Evolutionary conservation across 2,329 filamentous ascomycete species (phyloP), one percentile per base, ranked within the genome.

Genomic region (Stenocarpella maydis): DNA sequence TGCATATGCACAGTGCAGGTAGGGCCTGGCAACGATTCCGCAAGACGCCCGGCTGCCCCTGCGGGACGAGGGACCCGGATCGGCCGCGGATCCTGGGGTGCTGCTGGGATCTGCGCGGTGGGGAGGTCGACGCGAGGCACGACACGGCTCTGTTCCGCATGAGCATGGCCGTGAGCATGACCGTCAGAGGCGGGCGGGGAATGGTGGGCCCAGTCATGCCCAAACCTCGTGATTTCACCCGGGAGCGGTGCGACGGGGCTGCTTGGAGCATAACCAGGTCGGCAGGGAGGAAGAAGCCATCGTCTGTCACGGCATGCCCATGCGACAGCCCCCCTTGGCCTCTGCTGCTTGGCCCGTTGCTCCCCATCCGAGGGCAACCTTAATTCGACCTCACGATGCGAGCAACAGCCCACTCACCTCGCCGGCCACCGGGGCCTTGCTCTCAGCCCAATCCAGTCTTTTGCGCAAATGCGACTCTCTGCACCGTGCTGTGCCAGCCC

Each of bases 311-410:
- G n/a, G n/a, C n/a, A n/a, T n/a, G n/a, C n/a, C n/a, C n/a, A n/a
- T n/a, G n/a, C n/a, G n/a, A n/a, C n/a, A n/a, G n/a, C n/a, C n/a
- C n/a, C n/a, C n/a, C n/a, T n/a, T n/a, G n/a, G n/a, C n/a, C n/a
- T n/a, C n/a, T n/a, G n/a, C n/a, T n/a, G n/a, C n/a, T n/a, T n/a
- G n/a, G n/a, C n/a, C n/a, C 26, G 7, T 41, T 58, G 26, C 17
- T 12, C 21, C n/a, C n/a, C 26, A 4, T 41, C 12, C 17, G 31
- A 55, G 34, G 43, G 31, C 31, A 67, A 67, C 41, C 65, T 67
- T 67, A 67, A 58, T 67, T 58, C 52, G 45, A 67, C 65, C 17
- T 50, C 65, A 58, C 52, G 52, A 58, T 17, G 3, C 41, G 41
- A 10, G n/a, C n/a, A n/a, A n/a, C n/a, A n/a, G n/a, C n/a, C n/a